Conservation (phyloP, 805 yeast genomes). For the Teunomyces pallodes region DNA sequence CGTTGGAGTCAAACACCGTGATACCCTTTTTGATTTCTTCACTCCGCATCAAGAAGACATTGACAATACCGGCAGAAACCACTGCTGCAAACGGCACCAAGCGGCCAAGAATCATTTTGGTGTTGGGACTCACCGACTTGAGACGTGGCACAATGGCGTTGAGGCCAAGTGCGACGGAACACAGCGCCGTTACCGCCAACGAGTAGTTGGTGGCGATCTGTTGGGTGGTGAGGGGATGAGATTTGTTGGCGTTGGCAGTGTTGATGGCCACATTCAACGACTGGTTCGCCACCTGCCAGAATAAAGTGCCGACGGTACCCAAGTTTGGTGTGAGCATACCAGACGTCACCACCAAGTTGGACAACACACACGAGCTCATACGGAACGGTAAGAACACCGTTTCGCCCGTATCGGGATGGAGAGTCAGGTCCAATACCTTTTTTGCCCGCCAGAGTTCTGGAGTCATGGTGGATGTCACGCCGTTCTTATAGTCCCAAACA, state of each 20-base stretch:
- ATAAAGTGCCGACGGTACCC: constrained; percentile 85
- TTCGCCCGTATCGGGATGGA: constrained; percentile 96
- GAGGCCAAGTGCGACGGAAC: constrained; percentile 92
- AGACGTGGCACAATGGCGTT: constrained; percentile 88
- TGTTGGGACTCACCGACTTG: constrained; percentile 62
- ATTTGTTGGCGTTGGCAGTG: constrained; percentile 93
- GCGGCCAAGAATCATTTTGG: constrained; percentile 74
- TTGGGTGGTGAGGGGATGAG: constrained; percentile 78
- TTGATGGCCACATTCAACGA: constrained; percentile 95
- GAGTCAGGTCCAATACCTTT: constrained; percentile 80
- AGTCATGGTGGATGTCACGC: constrained; percentile 60
- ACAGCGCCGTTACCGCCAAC: constrained; percentile 90
- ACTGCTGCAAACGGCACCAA: constrained; percentile 98
- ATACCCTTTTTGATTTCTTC: constrained; percentile 90
- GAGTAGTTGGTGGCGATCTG: constrained; percentile 79
- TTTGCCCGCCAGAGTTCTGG: constrained; percentile 90
- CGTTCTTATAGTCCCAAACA: constrained; percentile 72
- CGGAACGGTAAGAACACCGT: constrained; percentile 91
- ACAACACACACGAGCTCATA: constrained; percentile 93
- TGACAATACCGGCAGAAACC: constrained; percentile 93
- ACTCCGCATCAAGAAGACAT: constrained; percentile 94
- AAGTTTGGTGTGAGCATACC: constrained; percentile 97
- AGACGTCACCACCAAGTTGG: constrained; percentile 90
- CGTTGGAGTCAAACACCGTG: constrained; percentile 60
- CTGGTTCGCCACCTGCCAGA: constrained; percentile 98